A percentile compares a stretch with the other conserved stretches of the same genome.
Conservation (phyloP, 1,284 basidiomycete species). For the Ceratobasidium sp. region DNA sequence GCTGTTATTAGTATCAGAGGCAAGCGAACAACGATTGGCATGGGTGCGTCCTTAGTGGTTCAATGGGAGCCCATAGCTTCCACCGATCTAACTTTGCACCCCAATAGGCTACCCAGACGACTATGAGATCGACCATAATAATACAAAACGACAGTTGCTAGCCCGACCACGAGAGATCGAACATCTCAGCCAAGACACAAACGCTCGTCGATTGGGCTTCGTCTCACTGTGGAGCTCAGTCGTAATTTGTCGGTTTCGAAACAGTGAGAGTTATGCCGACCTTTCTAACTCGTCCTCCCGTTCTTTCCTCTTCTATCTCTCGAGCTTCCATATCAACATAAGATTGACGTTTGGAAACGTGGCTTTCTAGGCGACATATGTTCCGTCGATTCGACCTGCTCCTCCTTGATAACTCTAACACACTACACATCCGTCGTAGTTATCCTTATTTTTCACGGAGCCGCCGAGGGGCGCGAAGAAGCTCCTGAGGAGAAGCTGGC, state of each 20-base stretch:
- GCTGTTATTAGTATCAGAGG: too few species aligned
- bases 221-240: slow-evolving; percentile 97
- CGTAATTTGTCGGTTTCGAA: slow-evolving; percentile 89
- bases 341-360: neutral
- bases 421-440: slow-evolving; percentile 97
- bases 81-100: too few species aligned
- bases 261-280: slow-evolving; percentile 72
- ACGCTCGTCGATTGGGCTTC: slow-evolving; percentile 86
- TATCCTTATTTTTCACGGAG: slow-evolving; percentile 90
- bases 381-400: slow-evolving; percentile 95
- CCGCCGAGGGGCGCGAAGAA: slow-evolving; percentile 85
- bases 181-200: slow-evolving; percentile 92
- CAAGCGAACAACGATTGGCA: too few species aligned
- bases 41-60: too few species aligned
- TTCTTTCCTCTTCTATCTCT: neutral
- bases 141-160: slow-evolving; percentile 84
- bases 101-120: too few species aligned
- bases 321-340: neutral
- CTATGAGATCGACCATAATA: slow-evolving; percentile 79
- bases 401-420: slow-evolving; percentile 93
- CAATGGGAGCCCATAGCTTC: too few species aligned
- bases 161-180: slow-evolving; percentile 92
- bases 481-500: slow-evolving; percentile 82
- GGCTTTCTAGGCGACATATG: slow-evolving; percentile 96
- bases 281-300: too few species aligned